Evolutionary conservation across 345 rosid genomes (phyloP).

Genomic region (Citrus australasica): DNA sequence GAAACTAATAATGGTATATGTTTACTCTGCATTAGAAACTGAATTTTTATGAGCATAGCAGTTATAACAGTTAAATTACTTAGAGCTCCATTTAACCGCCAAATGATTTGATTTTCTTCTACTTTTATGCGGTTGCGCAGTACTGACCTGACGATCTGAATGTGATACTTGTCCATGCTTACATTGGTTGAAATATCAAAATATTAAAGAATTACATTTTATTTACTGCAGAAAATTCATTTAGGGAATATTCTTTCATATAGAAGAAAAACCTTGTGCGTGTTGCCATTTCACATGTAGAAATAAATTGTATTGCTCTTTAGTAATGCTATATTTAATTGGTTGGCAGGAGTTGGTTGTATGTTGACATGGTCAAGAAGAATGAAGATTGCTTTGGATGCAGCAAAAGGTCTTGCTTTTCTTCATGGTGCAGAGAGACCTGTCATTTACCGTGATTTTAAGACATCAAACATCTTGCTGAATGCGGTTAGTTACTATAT

Average conservation of each 20-base stretch:
- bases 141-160: background rate
- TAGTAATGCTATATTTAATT: constrained; percentile 18
- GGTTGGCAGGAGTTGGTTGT: constrained; percentile 71
- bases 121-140: background rate
- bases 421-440: constrained; percentile 94
- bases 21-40: background rate
- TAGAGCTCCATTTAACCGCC: background rate
- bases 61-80: background rate
- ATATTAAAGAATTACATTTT: background rate
- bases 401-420: constrained; percentile 92
- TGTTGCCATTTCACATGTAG: background rate
- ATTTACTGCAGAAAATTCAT: background rate
- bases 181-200: background rate
- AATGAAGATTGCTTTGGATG: constrained; percentile 88
- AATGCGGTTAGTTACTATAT: constrained; percentile 51
- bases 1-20: background rate
- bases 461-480: constrained; percentile 93
- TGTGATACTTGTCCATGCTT: background rate
- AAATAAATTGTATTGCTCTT: background rate
- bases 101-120: background rate
- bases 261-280: background rate
- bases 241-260: background rate
- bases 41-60: background rate
- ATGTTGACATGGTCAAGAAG: constrained; percentile 90
- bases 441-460: constrained; percentile 93